Conservation (phyloP, 176 grass and related monocot species). For the Eragrostis curvula region DNA sequence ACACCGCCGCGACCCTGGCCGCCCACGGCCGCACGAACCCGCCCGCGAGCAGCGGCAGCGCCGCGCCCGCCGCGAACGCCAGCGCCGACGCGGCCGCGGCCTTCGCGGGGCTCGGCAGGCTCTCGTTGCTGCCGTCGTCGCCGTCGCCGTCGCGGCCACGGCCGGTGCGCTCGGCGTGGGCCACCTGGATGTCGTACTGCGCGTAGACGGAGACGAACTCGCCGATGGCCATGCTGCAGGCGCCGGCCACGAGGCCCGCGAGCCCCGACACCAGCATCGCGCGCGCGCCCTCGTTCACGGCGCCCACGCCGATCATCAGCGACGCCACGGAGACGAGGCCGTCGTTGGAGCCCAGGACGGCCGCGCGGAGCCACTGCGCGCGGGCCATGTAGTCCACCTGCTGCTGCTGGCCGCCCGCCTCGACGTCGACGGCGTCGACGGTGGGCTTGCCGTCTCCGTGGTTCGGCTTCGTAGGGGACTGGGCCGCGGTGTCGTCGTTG, state of each 20-base stretch:
- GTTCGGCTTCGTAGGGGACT: conserved; percentile 3
- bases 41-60: conserved; percentile 67
- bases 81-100: conserved; percentile 80
- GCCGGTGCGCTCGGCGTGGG: conserved; percentile 36
- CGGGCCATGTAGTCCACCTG: conserved; percentile 64
- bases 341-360: conserved; percentile 89
- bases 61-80: conserved; percentile 70
- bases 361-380: conserved; percentile 89
- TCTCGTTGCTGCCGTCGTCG: too few species aligned
- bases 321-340: conserved; percentile 93
- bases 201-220: conserved; percentile 94
- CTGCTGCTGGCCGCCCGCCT: conserved; percentile 23
- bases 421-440: background rate
- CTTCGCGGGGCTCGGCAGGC: conserved; percentile 61
- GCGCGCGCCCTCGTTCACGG: conserved; percentile 45
- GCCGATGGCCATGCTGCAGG: conserved; percentile 98
- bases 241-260: conserved; percentile 80
- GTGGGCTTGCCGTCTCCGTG: background rate
- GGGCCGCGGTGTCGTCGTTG: background rate
- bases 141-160: background rate
- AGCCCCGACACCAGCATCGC: conserved; percentile 84
- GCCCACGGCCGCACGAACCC: conserved; percentile 48
- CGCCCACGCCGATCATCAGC: conserved; percentile 91
- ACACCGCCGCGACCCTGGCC: conserved; percentile 53
- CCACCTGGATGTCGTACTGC: conserved; percentile 84